Base-by-base conservation (phyloP, 768 basidiomycete genomes). In the Phaeotremella skinneri region DNA sequence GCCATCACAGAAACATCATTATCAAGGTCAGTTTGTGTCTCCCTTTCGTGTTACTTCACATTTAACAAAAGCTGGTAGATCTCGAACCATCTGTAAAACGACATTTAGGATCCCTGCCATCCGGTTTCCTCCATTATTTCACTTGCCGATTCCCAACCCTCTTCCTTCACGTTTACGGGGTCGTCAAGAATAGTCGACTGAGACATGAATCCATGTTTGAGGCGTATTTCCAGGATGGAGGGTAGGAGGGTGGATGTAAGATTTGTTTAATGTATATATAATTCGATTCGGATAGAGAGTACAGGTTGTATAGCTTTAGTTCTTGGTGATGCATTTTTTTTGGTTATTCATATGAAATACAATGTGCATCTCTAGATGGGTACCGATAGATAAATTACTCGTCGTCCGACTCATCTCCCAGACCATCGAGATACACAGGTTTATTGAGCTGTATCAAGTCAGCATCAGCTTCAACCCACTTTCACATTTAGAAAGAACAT, bases 61-160 rank as follows among this genome's bases (percentile, higher is more conserved):
- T 11, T 20, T 9, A 27, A 51, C 16, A 31, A 20, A 13, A 25
- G 14, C 11, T 39, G 17, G 25, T 48, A 64, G 96, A 99, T 78
- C 79, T 99, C 11, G 94, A 94, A 1, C 90, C 91, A 63, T 85
- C 87, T 65, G 90, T 91, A 53, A 92, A 90, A 72, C 84, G 87
- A 41, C 85, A 89, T 78, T 81, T 98, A 9, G 93, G 94, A 3
- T 81, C 88, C 13, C 87, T 98, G 82, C 96, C 96, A 0, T 87
- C 88, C 61, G 94, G 94, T 11, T 98, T 89, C 81, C 78, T 99
- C 53, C 79, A 82, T 1, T 99, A 98, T 77, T 99, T 98, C 74
- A 97, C 94, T 2, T 82, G 85, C 29, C 85, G 92, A n/a, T 98
- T 88, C 79, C 96, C 96, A 14, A 81, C 79, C 16, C 82, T 98